Evolutionary conservation across 2,329 filamentous ascomycete genomes (phyloP), one percentile per base, ranked within the genome.

Genomic region (Ascochyta rabiei): DNA sequence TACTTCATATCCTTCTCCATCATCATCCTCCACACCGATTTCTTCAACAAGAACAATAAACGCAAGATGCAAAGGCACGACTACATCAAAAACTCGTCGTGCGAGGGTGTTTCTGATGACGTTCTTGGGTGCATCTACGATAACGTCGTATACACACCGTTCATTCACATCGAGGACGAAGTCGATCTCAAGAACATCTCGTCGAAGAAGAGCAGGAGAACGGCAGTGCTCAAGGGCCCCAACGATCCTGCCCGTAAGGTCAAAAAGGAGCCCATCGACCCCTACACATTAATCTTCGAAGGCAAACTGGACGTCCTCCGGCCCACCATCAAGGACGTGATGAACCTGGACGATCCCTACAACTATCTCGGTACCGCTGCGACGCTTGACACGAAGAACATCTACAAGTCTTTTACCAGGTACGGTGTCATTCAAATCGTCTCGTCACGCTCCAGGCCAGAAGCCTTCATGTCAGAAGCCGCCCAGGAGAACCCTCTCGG

Each of bases 1-100:
- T 97, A 98, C 74, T 96, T 98, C 68, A 93, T 98, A 61, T 92
- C 93, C 15, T 99, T 99, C 72, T 98, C 93, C 2, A 86, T 99
- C 52, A 84, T 99, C 56, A 97, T 99, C 64, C 81, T 99, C 30
- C 95, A 99, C 68, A 98, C 95, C 0, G 95, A 99, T 71, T 91
- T 96, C n/a, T 98, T 98, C 85, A 99, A 99, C 81, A 96, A 96
- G 77, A 99, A 98, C 80, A 98, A 98, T 79, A 98, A 98, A 78
- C 86, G 95, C 75, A 99, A 99, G 77, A 99, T 99, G 95, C 92
- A 96, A 70, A 96, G 96, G 71, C 79, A 84, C 0, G 95, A 98
- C 69, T 99, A 99, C 75, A 83, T 98, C 64, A 97, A 96, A 76
- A 98, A 98, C 72, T 96, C 93, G 0, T 87, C 87, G 19, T 92